These are phyloP conservation scores for Silene coronaria DNA, from an alignment of 179 eudicot genomes.

Conservation along the genomic window DNA sequence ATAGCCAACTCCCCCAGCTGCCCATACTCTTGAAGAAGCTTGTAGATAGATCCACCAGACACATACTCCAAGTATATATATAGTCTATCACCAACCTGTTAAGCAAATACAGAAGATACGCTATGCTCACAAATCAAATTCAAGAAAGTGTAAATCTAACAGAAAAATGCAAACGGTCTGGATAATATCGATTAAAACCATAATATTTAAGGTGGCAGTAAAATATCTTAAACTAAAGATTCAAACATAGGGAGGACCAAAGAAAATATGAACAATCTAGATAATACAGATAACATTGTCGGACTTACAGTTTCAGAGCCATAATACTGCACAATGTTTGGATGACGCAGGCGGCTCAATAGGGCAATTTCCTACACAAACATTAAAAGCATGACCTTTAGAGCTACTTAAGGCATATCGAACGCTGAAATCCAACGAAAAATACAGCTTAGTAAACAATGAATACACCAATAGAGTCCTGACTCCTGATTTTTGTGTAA, in stretches of 20 bases:
- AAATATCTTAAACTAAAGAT: not conserved
- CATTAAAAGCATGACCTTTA: slow-evolving; percentile 16
- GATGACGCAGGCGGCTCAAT: slow-evolving; percentile 71
- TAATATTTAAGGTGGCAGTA: not conserved
- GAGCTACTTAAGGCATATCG: slow-evolving; percentile 5
- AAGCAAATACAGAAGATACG: slow-evolving; percentile 13
- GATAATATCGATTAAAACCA: not conserved
- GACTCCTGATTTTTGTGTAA: not conserved
- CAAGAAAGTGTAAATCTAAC: not conserved
- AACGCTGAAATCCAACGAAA: not conserved
- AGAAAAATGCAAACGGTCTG: not conserved
- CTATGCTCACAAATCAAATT: not conserved
- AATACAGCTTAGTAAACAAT: not conserved
- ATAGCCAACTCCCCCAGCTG: slow-evolving; percentile 79
- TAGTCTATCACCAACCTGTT: slow-evolving; percentile 75
- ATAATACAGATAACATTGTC: not conserved
- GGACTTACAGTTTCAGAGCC: slow-evolving; percentile 74
- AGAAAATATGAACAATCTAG: not conserved
- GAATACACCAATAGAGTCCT: not conserved
- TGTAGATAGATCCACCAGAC: slow-evolving; percentile 91
- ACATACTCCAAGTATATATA: slow-evolving; percentile 93
- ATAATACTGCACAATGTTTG: slow-evolving; percentile 85
- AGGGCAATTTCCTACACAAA: slow-evolving; percentile 63
- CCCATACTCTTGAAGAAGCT: slow-evolving; percentile 92
- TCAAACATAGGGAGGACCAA: not conserved